Evolutionary conservation across 1,284 basidiomycete species (phyloP), one percentile per base, ranked within the genome.

Genomic region (Cutaneotrichosporon sp.): DNA sequence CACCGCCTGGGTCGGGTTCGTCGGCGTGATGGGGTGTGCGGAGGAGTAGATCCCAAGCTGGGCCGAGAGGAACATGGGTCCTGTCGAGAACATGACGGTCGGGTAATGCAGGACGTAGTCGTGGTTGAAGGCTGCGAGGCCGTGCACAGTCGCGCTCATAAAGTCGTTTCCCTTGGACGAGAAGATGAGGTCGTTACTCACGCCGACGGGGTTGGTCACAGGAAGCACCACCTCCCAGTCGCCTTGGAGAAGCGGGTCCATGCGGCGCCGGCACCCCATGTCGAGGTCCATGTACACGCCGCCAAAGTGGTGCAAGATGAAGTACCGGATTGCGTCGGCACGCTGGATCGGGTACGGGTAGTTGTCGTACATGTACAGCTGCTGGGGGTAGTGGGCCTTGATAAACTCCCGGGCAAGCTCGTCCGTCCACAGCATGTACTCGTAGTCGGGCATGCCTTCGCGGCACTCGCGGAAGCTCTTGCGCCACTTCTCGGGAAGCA

Each of bases 11-110:
- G 81, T 78, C 11, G 83, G 82, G 20, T 75, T 65, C 9, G 75
- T 73, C 2, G 74, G 68, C n/a, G 82, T 82, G 24, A 71, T 50
- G 17, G 85, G 84, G 57, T 90, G 85, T 17, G 85, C 80, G 29
- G 87, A 79, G 26, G 85, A 82, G 77, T 87, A 91, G 54, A 89
- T 79, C 51, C 88, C 84, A 73, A 91, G 88, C 74, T 94, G 84
- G 19, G 87, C 83, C 3, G 89, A 89, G 22, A 97, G 75, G 77
- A 92, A 90, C 90, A 93, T 90, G 71, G 90, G 85, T 2, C 94
- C 94, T 0, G 96, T 98, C 45, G 90, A 91, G 78, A 98, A 98
- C 94, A 98, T 98, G 77, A 98, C 94, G 31, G 94, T 98, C 27
- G 96, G 94, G 67, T 98, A 98, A 76, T 97, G 93, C 67, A 91